phyloP scores from a whole-genome alignment of 495 filamentous ascomycete species.

The Beverwykella pulmonaria region DNA sequence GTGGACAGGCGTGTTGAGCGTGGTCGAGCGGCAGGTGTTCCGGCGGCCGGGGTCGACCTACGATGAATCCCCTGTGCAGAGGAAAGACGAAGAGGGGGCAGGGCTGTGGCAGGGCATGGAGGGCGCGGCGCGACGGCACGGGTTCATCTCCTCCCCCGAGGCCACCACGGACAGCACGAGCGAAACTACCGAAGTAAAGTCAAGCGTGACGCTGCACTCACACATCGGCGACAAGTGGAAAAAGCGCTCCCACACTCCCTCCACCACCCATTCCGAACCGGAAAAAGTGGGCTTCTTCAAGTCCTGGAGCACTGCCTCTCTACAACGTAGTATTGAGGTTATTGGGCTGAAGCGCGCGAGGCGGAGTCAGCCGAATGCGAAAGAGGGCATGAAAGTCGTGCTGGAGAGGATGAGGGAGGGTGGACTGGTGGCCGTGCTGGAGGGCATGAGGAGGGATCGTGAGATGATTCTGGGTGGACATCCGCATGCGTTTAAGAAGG shows the following conservation, averaged over 20 bases:
- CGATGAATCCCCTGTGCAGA: neutral
- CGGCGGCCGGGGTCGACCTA: constrained; percentile 53
- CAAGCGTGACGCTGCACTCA: constrained; percentile 82
- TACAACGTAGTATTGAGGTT: constrained; percentile 87
- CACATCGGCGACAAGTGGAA: constrained; percentile 74
- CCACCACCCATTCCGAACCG: constrained; percentile 52
- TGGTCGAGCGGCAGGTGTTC: constrained; percentile 86
- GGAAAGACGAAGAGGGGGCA: constrained; percentile 2
- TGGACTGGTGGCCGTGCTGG: constrained; percentile 81
- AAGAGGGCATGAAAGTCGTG: constrained; percentile 94
- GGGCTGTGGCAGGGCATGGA: constrained; percentile 26
- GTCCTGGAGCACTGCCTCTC: constrained; percentile 74
- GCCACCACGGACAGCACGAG: constrained; percentile 44
- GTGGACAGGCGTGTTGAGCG: constrained; percentile 84
- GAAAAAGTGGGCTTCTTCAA: constrained; percentile 66
- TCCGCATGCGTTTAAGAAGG: constrained; percentile 7
- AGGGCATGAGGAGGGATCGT: constrained; percentile 76
- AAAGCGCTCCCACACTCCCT: constrained; percentile 50
- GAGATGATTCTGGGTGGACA: constrained; percentile 35
- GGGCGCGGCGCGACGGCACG: constrained; percentile 26
- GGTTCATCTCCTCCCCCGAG: constrained; percentile 31
- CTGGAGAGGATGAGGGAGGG: constrained; percentile 80
- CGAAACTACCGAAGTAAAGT: constrained; percentile 79
- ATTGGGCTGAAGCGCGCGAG: constrained; percentile 82
- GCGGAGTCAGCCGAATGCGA: constrained; percentile 81